Conservation (phyloP, 257 asterid genomes). For the Solanum tarijense region DNA sequence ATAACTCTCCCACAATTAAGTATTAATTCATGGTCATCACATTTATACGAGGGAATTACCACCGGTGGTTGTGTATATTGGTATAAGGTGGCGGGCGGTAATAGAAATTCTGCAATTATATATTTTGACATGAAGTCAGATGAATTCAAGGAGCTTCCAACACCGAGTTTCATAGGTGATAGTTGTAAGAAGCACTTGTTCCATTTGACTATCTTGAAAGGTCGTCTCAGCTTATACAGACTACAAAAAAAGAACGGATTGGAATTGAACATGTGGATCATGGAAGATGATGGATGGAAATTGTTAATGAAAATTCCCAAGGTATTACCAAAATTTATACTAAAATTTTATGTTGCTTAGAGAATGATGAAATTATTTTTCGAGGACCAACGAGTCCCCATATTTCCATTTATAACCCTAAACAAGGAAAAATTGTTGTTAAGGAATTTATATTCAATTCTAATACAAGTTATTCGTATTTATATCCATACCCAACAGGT, state of each 20-base stretch:
- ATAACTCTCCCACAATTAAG: background rate
- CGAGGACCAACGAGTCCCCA: background rate
- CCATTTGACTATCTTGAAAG: background rate
- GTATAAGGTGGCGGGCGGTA: background rate
- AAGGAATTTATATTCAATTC: background rate
- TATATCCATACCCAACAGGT: background rate
- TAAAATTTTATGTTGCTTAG: background rate
- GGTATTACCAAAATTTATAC: background rate
- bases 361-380: background rate
- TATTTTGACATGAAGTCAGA: background rate
- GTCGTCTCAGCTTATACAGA: background rate
- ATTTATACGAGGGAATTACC: background rate
- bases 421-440: background rate
- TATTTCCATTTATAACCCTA: background rate
- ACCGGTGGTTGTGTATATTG: background rate
- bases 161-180: background rate
- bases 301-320: background rate
- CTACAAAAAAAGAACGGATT: too few relatives aligned
- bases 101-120: background rate
- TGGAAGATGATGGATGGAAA: background rate
- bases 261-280: background rate
- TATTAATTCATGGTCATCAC: background rate
- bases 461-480: background rate
- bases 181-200: background rate
- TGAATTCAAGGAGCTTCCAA: background rate